Evolutionary conservation across 768 basidiomycete genomes (phyloP), one percentile per base, ranked within the genome.

Genomic region (Cystobasidium tubakii): DNA sequence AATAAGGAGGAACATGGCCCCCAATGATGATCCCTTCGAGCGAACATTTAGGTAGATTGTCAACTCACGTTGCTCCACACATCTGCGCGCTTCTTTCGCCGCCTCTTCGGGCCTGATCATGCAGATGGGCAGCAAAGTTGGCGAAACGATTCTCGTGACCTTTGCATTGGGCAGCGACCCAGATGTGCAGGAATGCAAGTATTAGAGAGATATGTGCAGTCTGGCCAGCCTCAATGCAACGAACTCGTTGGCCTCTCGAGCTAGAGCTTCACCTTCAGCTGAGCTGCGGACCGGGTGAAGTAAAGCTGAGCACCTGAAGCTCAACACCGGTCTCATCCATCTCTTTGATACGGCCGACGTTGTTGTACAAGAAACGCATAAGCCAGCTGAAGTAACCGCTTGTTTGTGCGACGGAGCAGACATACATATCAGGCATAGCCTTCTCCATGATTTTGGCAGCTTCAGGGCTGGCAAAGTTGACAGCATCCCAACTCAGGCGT

Each of bases 31-130:
- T 31, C 7, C n/a, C 29, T n/a, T 31, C 54, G 54, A 23, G 9
- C 7, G 29, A 57, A 25, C 21, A 23, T n/a, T n/a, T 6, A 25
- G 54, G 29, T 7, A n/a, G 54, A 55, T 66, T 33, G 21, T 25
- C n/a, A 39, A 62, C 25, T 46, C 62, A 36, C 50, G 73, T 33
- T 75, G 63, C n/a, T 53, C 62, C 39, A 75, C 42, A 29, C 63
- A 65, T 50, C 75, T 36, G 10, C 42, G 29, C 2, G 66, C 54
- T 62, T 75, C 75, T 27, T 74, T 46, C 25, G 74, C 75, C 1
- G 75, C 75, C 53, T 50, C 46, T 34, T 67, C 25, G 19, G 75
- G 73, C 25, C 67, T 50, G 46, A 75, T 75, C 75, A 75, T 75
- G 0, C 60, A 73, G 25, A 75, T 31, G n/a, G 6, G 73, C 64